phyloP scores from a whole-genome alignment of 805 yeast species.

The Millerozyma acaciae region DNA sequence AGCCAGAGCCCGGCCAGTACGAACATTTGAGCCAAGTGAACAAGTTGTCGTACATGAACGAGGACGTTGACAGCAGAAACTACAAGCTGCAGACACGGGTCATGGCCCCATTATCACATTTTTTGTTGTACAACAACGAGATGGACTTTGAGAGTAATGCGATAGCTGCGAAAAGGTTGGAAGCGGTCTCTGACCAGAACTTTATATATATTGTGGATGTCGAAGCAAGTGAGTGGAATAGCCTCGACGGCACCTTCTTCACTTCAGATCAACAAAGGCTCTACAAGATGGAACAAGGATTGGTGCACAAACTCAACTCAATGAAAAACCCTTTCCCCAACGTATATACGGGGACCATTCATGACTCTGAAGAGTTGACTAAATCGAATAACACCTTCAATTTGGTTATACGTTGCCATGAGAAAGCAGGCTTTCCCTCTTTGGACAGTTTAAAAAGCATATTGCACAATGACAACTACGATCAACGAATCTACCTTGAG shows the following conservation, averaged over 20 bases:
- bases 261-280: not conserved
- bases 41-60: constrained; percentile 2
- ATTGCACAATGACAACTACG: constrained; percentile 2
- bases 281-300: constrained; percentile 25
- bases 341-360: constrained; percentile 29
- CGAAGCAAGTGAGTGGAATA: constrained; percentile 9
- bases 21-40: constrained; percentile 8
- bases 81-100: constrained; percentile 25
- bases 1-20: constrained; percentile 2
- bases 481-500: constrained; percentile 20
- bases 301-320: constrained; percentile 30
- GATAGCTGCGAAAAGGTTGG: constrained; percentile 17
- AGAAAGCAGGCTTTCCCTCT: constrained; percentile 49
- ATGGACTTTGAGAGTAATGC: constrained; percentile 12
- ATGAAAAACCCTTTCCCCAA: constrained; percentile 23
- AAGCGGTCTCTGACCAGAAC: constrained; percentile 6
- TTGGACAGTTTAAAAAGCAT: constrained; percentile 26
- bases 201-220: constrained; percentile 19
- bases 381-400: constrained; percentile 36
- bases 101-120: constrained; percentile 30
- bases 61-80: constrained; percentile 25
- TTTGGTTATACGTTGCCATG: constrained; percentile 55
- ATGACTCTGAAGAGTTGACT: constrained; percentile 23
- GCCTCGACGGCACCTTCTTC: constrained; percentile 7
- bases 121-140: constrained; percentile 27